Evolutionary conservation across 441 rosid species (phyloP).

Genomic region (Syzygium malaccense): DNA sequence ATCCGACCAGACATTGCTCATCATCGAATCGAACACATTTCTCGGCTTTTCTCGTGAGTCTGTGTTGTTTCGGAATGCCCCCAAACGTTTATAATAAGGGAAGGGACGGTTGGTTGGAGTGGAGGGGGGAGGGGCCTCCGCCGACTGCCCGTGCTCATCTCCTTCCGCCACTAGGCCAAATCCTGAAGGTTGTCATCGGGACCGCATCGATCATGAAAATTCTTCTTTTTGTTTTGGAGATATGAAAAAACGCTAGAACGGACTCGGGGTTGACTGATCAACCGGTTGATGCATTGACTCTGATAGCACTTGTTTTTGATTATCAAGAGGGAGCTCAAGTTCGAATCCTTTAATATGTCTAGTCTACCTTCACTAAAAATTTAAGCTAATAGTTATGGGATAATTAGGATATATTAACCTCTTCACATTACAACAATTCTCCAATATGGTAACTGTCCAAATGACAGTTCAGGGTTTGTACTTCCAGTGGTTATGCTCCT

Average conservation of each 20-base stretch:
- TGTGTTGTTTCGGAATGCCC: neutral
- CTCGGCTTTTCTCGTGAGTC: neutral
- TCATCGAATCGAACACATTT: neutral
- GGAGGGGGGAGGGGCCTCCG: neutral
- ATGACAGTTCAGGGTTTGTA: too few relatives aligned
- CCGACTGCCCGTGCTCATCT: neutral
- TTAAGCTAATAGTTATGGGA: neutral
- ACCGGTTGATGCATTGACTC: neutral
- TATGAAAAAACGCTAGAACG: neutral
- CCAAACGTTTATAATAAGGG: neutral
- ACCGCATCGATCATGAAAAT: neutral
- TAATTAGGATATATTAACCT: too few relatives aligned
- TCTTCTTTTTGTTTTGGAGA: neutral
- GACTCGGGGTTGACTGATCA: rapidly evolving
- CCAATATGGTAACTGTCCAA: too few relatives aligned
- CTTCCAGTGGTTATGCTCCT: too few relatives aligned
- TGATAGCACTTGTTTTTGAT: neutral
- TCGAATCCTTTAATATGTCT: rapidly evolving
- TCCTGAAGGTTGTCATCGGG: neutral
- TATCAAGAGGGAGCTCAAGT: neutral
- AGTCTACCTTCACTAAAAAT: neutral
- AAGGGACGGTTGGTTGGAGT: neutral
- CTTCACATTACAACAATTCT: neutral
- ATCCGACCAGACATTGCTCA: slow-evolving; percentile 23
- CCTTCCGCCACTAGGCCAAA: neutral